Evolutionary conservation across 345 rosid genomes (phyloP).

Genomic region (Isatis tinctoria): DNA sequence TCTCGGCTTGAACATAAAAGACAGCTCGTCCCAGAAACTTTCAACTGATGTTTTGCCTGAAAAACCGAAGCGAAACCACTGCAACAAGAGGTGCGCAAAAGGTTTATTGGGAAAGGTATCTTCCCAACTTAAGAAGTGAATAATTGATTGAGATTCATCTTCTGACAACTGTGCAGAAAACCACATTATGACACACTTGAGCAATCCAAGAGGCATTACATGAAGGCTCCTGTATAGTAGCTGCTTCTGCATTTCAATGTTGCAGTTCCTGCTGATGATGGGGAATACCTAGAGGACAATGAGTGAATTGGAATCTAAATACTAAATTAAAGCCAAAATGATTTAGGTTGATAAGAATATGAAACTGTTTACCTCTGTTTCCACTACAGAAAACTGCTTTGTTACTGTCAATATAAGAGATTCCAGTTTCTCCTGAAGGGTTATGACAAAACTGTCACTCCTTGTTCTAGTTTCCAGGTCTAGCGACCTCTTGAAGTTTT

Average conservation of each 20-base stretch:
- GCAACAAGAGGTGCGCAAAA: constrained; percentile 49
- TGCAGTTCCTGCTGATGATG: constrained; percentile 42
- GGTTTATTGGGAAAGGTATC: constrained; percentile 32
- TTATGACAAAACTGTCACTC: constrained; percentile 30
- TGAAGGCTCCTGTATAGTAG: constrained; percentile 51
- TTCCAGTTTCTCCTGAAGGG: constrained; percentile 45
- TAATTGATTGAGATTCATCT: constrained; percentile 43
- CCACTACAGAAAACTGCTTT: constrained; percentile 43
- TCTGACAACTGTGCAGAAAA: constrained; percentile 59
- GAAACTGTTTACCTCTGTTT: constrained; percentile 49
- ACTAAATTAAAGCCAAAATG: not conserved
- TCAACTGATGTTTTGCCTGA: constrained; percentile 52
- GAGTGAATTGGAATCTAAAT: not conserved
- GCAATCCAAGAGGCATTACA: constrained; percentile 69
- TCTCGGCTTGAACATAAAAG: constrained; percentile 42
- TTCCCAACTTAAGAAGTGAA: constrained; percentile 37
- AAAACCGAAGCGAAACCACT: constrained; percentile 59
- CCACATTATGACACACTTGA: constrained; percentile 65
- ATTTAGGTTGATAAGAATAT: not conserved
- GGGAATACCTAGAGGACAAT: constrained; percentile 49
- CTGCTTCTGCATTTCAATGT: constrained; percentile 47
- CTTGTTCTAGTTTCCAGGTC: constrained; percentile 25
- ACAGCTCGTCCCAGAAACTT: constrained; percentile 46
- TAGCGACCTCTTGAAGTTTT: constrained; percentile 41
- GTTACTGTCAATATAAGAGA: constrained; percentile 32